phyloP scores from a whole-genome alignment of 2,329 filamentous ascomycete species.

The Teratosphaeria zuluensis region DNA sequence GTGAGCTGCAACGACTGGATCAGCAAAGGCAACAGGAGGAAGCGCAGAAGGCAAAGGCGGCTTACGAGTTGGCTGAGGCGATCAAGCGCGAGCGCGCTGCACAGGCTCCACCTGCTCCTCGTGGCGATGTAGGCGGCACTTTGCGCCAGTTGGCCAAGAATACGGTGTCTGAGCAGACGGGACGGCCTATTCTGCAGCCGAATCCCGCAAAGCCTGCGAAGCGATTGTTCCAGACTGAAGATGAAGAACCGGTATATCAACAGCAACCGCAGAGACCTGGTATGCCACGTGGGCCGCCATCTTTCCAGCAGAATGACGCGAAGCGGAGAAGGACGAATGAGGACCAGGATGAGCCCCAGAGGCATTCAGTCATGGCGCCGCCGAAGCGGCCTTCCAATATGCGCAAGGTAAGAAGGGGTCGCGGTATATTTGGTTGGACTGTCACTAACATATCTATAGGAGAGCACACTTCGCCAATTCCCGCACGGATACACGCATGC shows the following conservation, averaged over 20 bases:
- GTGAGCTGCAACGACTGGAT: slow-evolving; percentile 29
- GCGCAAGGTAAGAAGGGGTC: slow-evolving; percentile 51
- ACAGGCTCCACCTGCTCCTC: slow-evolving; percentile 26
- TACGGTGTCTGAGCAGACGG: slow-evolving; percentile 52
- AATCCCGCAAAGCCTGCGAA: slow-evolving; percentile 67
- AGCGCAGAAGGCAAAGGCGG: slow-evolving; percentile 20
- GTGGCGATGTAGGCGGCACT: slow-evolving; percentile 41
- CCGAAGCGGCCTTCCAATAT: slow-evolving; percentile 73
- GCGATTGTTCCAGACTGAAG: slow-evolving; percentile 58
- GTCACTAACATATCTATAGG: slow-evolving; percentile 34
- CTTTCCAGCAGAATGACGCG: slow-evolving; percentile 55
- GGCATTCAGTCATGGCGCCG: slow-evolving; percentile 64
- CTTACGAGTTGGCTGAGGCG: slow-evolving; percentile 26
- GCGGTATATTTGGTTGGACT: neutral
- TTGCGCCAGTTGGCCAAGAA: slow-evolving; percentile 53
- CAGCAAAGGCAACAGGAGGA: slow-evolving; percentile 21
- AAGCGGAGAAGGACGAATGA: slow-evolving; percentile 76
- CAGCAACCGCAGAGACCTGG: slow-evolving; percentile 50
- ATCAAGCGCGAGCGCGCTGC: slow-evolving; percentile 27
- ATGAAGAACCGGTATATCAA: slow-evolving; percentile 50
- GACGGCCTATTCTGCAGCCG: slow-evolving; percentile 50
- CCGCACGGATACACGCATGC: slow-evolving; percentile 52
- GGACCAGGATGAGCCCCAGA: slow-evolving; percentile 50
- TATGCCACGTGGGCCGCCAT: slow-evolving; percentile 42
- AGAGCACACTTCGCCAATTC: slow-evolving; percentile 48